Evolutionary conservation across 345 rosid species (phyloP), one percentile per base, ranked within the genome.

Genomic region (Xanthoceras sorbifolium): DNA sequence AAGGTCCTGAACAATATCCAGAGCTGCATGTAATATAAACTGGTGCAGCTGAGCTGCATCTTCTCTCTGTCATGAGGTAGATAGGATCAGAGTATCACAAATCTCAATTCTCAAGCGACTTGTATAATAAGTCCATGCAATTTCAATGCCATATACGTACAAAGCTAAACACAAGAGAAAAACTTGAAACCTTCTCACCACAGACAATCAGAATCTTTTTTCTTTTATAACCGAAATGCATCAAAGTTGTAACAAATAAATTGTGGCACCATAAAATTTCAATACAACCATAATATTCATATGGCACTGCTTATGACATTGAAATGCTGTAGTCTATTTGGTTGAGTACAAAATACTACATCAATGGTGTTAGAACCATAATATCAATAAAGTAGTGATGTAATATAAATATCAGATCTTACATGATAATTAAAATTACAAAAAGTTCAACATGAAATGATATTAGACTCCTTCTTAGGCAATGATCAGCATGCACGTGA

Each of bases 31-130:
- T 72, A 97, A 85, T 55, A 97, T 81, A 79, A 97, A 97, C 55
- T 97, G 99, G 79, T 92, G 97, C 85, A 94, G 75, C 82, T 97
- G 97, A 28, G 98, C 92, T 76, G 98, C 97, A 85, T 97, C 99
- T 90, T 97, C 98, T 88, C 97, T 94, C 99, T 97, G 84, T 55
- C 78, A 81, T 2, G n/a, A 42, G 23, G 79, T 17, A 18, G 54
- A 59, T 62, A 17, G 18, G 79, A 73, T 84, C 12, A 42, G 73
- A 25, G 63, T 48, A 25, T 44, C 59, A 46, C 5, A 48, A n/a
- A n/a, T n/a, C n/a, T n/a, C n/a, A n/a, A n/a, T n/a, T 26, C 34
- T 36, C 50, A 36, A 54, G 38, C 50, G 59, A 36, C 34, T 72
- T 25, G 8, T 4, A 59, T 22, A 52, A 4, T 8, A 20, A 20